Base-by-base conservation (phyloP, 75 land plant genomes). In the Cupressus sempervirens region DNA sequence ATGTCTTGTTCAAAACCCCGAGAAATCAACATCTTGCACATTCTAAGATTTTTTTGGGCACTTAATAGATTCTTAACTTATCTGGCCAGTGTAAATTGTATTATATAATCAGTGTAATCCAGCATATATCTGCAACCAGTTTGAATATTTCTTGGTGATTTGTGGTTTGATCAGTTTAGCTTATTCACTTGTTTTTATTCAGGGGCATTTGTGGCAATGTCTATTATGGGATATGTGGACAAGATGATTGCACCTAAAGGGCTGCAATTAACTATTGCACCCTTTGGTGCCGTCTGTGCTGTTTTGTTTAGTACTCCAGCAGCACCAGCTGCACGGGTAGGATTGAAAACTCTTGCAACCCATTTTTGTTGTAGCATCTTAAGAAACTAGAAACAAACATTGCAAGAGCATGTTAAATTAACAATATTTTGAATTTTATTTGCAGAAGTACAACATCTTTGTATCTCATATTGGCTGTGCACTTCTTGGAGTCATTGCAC, bases 141-240 rank as follows among this genome's bases (percentile, higher is more conserved):
- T 34, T 5, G 35, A 74, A 32, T 29, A 9, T n/a, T 36, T 53
- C 15, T 6, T 26, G 26, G 74, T 20, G 45, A 29, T 29, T 32
- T 76, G 74, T 20, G 45, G 41, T 29, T 32, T 76, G 35, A 76
- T 48, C 52, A 41, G 30, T 15, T n/a, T 20, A 10, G 38, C 52
- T 65, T 52, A 30, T 40, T n/a, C 68, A 20, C 5, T 84, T 74
- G n/a, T 15, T 83, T 16, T 53, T 3, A n/a, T 75, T 83, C 90
- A 95, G 97, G 97, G 50, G 94, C 96, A 32, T 95, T 95, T 87
- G 91, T 86, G 43, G 94, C 97, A 18, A 95, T 95, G 97, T 92
- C 93, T 18, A 46, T 89, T 23, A 81, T 95, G 89, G 94, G 92
- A 43, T 83, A 85, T 80, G 38, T 94, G 74, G 97, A 95, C 84